Evolutionary conservation across 2,329 filamentous ascomycete genomes (phyloP).

Genomic region (Leptoxyphium fumago): DNA sequence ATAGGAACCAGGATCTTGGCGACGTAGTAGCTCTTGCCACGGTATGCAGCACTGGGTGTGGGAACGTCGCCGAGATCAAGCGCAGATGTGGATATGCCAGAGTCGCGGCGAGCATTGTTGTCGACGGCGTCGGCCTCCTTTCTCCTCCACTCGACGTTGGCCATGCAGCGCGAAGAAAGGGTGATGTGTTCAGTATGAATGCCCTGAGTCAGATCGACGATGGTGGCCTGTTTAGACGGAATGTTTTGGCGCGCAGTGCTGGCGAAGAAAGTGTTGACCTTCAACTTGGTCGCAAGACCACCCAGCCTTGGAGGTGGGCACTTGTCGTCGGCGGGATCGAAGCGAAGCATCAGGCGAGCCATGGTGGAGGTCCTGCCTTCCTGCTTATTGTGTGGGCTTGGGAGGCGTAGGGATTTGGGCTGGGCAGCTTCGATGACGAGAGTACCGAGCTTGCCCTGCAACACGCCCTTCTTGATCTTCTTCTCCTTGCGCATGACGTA

Average conservation of each 20-base stretch:
- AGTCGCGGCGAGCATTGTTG: constrained; percentile 24
- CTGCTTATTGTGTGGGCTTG: constrained; percentile 22
- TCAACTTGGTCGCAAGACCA: constrained; percentile 39
- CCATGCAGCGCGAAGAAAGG: constrained; percentile 42
- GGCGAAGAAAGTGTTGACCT: constrained; percentile 43
- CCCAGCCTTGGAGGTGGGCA: constrained; percentile 39
- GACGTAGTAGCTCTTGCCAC: constrained; percentile 41
- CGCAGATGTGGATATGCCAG: constrained; percentile 18
- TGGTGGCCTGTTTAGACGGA: constrained; percentile 28
- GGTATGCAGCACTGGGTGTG: constrained; percentile 26
- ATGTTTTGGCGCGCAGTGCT: constrained; percentile 35
- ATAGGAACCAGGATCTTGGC: constrained; percentile 49
- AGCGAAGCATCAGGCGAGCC: constrained; percentile 42
- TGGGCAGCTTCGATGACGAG: constrained; percentile 43
- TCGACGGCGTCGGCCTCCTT: constrained; percentile 16
- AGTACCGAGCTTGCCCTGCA: constrained; percentile 44
- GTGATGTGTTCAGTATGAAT: constrained; percentile 37
- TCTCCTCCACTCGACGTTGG: constrained; percentile 39
- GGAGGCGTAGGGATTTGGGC: constrained; percentile 40
- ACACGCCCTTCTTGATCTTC: constrained; percentile 43
- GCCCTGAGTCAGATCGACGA: constrained; percentile 35
- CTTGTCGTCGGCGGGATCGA: constrained; percentile 40
- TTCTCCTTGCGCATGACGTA: constrained; percentile 45
- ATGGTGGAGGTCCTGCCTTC: constrained; percentile 35
- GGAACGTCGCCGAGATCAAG: constrained; percentile 20